A percentile compares a stretch with the other conserved stretches of the same genome.
These are phyloP conservation scores for Secale cereale DNA, from an alignment of 176 grass and related monocot species.

Conservation along the genomic window DNA sequence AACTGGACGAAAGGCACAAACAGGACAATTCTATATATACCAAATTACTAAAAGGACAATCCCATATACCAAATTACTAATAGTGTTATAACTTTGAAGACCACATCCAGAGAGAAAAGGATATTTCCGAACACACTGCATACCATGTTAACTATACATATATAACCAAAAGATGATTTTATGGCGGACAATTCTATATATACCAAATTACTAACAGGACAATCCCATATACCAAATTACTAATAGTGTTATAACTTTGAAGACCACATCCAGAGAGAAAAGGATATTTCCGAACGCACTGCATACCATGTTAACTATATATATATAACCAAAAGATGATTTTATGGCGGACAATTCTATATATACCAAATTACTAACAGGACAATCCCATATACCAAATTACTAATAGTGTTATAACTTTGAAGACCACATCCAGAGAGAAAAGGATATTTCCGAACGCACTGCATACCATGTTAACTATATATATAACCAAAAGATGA, in stretches of 20 bases:
- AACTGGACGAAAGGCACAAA: neutral
- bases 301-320: too few species aligned
- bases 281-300: too few species aligned
- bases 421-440: neutral
- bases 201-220: too few species aligned
- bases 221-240: neutral
- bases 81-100: slow-evolving; percentile 3
- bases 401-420: neutral
- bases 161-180: too few species aligned
- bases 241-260: slow-evolving; percentile 3
- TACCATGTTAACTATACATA: too few species aligned
- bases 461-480: neutral
- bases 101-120: neutral
- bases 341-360: too few species aligned
- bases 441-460: neutral
- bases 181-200: too few species aligned
- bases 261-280: neutral
- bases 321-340: too few species aligned
- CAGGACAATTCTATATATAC: too few species aligned
- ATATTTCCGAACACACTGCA: too few species aligned
- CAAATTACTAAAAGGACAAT: too few species aligned
- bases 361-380: too few species aligned
- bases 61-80: neutral
- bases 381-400: neutral
- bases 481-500: neutral